These are phyloP conservation scores for Pythium sukuiense DNA, from an alignment of 352 stramenopile species.

Conservation along the genomic window DNA sequence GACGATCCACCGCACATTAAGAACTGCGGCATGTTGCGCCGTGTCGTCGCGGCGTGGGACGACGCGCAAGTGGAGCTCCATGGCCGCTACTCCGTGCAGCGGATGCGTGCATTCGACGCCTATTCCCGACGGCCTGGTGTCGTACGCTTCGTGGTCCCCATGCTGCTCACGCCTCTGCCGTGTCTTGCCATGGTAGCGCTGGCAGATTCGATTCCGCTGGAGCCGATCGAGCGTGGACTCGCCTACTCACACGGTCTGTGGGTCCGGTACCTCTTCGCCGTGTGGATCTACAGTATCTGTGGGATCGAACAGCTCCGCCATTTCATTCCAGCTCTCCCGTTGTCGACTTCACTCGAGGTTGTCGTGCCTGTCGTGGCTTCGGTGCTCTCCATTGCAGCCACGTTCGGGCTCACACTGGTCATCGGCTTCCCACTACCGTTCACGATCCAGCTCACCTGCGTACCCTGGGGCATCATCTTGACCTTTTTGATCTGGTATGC, in stretches of 20 bases:
- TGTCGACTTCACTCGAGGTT: not conserved
- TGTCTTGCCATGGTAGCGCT: constrained; percentile 11
- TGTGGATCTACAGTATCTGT: not conserved
- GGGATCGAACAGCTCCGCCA: constrained; percentile 1
- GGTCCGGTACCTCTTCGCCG: constrained; percentile 13
- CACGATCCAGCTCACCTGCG: constrained; percentile 25
- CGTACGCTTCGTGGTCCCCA: not conserved
- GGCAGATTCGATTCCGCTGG: not conserved
- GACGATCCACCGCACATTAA: too few species aligned
- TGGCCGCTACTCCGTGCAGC: constrained; percentile 21
- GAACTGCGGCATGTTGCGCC: too few species aligned
- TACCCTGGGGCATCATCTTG: constrained; percentile 24
- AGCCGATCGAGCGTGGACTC: not conserved
- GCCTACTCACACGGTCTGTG: not conserved
- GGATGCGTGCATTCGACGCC: constrained; percentile 1
- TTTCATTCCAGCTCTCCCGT: not conserved
- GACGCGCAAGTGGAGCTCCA: constrained; percentile 25
- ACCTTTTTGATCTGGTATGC: constrained; percentile 22
- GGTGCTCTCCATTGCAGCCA: constrained; percentile 8
- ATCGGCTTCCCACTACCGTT: constrained; percentile 40
- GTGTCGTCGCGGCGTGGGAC: constrained; percentile 6
- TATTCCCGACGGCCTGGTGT: not conserved
- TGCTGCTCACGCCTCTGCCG: constrained; percentile 12
- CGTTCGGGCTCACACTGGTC: not conserved
- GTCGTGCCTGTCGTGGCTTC: not conserved